Conservation (phyloP, 805 yeast genomes). For the Myxozyma lipomycoides region DNA sequence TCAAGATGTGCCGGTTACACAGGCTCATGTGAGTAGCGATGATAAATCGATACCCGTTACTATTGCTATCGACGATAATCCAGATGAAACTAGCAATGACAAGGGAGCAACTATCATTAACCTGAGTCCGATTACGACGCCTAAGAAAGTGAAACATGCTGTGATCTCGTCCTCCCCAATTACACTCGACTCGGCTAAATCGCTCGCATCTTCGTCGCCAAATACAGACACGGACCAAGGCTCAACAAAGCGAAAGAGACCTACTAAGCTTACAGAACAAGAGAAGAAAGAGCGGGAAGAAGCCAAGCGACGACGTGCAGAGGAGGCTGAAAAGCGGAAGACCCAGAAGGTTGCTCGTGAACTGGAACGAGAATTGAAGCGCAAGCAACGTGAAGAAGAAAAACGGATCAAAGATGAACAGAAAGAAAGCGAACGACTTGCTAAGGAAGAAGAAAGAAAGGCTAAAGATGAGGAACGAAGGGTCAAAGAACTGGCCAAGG, state of each 20-base stretch:
- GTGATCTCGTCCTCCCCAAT: no score
- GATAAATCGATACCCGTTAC: no score
- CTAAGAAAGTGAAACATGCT: no score
- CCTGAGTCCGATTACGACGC: no score
- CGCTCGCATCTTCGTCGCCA: no score
- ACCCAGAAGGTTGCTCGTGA: constrained; percentile 11
- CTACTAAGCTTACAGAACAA: constrained; percentile 14
- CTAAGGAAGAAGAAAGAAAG: constrained; percentile 19
- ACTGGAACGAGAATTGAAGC: constrained; percentile 29
- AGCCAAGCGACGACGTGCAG: constrained; percentile 6
- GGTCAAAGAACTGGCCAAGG: constrained; percentile 17
- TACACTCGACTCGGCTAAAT: no score
- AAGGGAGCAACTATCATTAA: no score
- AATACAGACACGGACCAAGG: no score
- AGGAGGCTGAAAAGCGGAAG: constrained; percentile 8
- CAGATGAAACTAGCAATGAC: no score
- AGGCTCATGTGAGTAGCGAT: no score
- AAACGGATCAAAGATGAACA: constrained; percentile 19
- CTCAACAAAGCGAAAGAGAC: constrained; percentile 11
- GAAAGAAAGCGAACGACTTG: constrained; percentile 27
- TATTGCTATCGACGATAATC: no score
- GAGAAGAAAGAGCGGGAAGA: constrained; percentile 23
- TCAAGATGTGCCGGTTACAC: no score
- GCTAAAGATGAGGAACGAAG: constrained; percentile 8
- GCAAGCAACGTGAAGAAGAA: constrained; percentile 18